Base-by-base conservation (phyloP, 2,329 filamentous ascomycete genomes). In the Cladosporium oxysporum region DNA sequence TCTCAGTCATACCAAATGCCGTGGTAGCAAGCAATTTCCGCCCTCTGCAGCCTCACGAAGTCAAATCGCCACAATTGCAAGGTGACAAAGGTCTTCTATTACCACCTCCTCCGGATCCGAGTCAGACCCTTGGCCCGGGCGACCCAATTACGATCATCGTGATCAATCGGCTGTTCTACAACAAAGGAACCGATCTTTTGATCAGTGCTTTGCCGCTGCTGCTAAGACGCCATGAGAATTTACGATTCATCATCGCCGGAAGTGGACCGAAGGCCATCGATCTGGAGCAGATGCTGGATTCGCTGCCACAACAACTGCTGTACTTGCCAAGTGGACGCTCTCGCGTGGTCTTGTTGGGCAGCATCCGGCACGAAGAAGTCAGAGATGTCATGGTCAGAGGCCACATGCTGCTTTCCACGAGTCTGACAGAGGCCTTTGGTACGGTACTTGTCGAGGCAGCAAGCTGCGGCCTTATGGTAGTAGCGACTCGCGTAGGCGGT, bases 381-480 rank as follows among this genome's bases (percentile, higher is more conserved):
- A 89, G 95, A 69, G 92, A 98, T 76, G 93, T 99, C 69, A 99
- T 99, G 95, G 90, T 97, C 21, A 88, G 92, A 64, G 95, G 95
- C 0, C 93, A 99, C 76, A 96, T 99, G 69, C 98, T 98, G 76
- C 87, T 99, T 1, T 93, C 98, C 75, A 95, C 95, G 0, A 96
- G 91, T 65, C 83, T 99, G 58, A 99, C 95, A 0, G 95, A 99
- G 78, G 95, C 95, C 0, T 99, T 99, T 73, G 95, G 95, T 26
- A 99, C 95, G 0, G 95, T 99, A 69, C 94, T 99, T 65, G 96
- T 99, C 33, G 95, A 99, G 79, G 95, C 95, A 7, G 95, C 95
- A 33, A 95, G 91, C 70, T 99, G 95, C 75, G 96, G 96, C 0
- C 82, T 99, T 1, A 98, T 98, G 74, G 93, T 99, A 4, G 96